Base-by-base conservation (phyloP, 495 filamentous ascomycete genomes). In the Trichocladium antarcticum region DNA sequence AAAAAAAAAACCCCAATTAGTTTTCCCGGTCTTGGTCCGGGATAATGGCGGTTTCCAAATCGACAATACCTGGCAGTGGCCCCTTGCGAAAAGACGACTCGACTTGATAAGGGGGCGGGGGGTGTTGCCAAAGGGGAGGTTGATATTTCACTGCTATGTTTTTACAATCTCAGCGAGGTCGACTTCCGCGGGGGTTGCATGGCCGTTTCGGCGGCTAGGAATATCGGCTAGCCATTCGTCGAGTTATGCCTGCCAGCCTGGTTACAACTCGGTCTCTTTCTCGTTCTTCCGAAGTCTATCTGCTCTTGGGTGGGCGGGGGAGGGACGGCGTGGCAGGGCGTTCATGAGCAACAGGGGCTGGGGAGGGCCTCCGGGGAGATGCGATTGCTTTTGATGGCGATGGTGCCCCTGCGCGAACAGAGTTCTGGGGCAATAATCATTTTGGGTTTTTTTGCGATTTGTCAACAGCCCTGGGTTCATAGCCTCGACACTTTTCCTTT, bases 401-500 rank as follows among this genome's bases (percentile, higher is more conserved):
- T 39, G 41, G 19, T 21, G 22, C n/a, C 31, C 24, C 35, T 38
- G 36, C 40, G 29, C 40, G 40, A 28, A 45, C 36, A 20, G n/a
- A n/a, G 14, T 45, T 40, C 24, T 22, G 32, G 45, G 46, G 34
- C 41, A 27, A 9, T 46, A 46, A 50, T 46, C 20, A 46, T 46
- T 47, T 22, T 47, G 12, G 6, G 24, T 32, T 37, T 37, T 44
- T 29, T 34, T 47, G 24, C 37, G 28, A 45, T 49, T 49, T 51
- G 39, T 38, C 42, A 41, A n/a, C 19, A 9, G 35, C 42, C 31
- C 42, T 50, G 49, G 45, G 45, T 49, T 43, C 42, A n/a, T 43
- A 35, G 11, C 31, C 44, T 42, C 28, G 45, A 31, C 47, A 49
- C 41, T 37, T 43, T 49, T 16, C 42, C 42, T 42, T 49, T 32